Conservation (phyloP, 306 rosid species). For the Casuarina equisetifolia region DNA sequence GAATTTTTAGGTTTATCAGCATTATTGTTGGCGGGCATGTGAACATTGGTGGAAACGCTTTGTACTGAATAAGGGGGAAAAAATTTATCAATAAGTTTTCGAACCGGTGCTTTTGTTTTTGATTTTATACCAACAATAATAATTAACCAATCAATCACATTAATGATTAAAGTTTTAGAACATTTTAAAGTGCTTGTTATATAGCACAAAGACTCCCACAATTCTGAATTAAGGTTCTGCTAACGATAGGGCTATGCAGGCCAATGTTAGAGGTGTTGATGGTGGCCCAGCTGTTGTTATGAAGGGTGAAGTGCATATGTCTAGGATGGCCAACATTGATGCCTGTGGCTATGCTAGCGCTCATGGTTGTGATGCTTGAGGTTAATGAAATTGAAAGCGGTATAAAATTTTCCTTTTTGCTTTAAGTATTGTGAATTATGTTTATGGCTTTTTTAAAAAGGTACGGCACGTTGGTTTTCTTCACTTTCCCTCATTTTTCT, state of each 20-base stretch:
- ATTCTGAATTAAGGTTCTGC: slow-evolving; percentile 1
- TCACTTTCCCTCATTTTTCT: too few relatives aligned
- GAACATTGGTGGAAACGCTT: background rate
- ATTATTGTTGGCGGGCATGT: background rate
- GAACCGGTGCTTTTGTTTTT: background rate
- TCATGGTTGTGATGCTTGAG: too few relatives aligned
- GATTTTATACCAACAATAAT: background rate
- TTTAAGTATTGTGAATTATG: too few relatives aligned
- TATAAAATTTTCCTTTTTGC: too few relatives aligned
- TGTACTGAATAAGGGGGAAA: background rate
- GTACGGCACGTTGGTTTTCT: too few relatives aligned
- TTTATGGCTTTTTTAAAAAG: too few relatives aligned
- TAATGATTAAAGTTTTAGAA: background rate
- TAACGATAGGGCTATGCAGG: slow-evolving; percentile 40
- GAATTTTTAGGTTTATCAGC: slow-evolving; percentile 21
- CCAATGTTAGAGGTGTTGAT: slow-evolving; percentile 10
- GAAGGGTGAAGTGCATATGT: too few relatives aligned
- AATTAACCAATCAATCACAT: slow-evolving; percentile 19
- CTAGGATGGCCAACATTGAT: too few relatives aligned
- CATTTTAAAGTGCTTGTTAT: background rate
- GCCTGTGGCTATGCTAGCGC: too few relatives aligned
- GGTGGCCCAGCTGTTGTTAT: too few relatives aligned
- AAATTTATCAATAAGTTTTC: background rate
- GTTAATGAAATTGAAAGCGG: too few relatives aligned
- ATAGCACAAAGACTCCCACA: background rate